phyloP scores from a whole-genome alignment of 139 green algal genomes.

The Chlorella sp. region DNA sequence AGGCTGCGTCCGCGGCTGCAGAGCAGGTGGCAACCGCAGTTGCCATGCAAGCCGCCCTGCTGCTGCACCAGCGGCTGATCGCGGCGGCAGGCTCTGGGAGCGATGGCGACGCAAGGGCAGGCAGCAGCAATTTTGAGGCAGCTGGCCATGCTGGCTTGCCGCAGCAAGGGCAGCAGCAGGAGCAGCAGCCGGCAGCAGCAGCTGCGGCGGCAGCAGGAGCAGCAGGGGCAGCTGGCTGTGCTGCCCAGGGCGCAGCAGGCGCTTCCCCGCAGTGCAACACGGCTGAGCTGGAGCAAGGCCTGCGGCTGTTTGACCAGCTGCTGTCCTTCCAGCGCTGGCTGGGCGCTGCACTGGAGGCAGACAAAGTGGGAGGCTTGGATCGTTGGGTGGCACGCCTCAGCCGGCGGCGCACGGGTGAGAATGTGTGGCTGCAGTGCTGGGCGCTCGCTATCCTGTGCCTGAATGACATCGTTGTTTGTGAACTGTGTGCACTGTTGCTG shows the following conservation, averaged over 20 bases:
- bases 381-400: neutral
- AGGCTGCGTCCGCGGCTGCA: neutral
- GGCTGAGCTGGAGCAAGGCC: slow-evolving; percentile 19
- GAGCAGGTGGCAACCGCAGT: neutral
- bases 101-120: neutral
- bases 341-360: neutral
- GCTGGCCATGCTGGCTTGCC: neutral
- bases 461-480: too few relatives aligned
- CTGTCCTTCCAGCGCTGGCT: slow-evolving; percentile 6
- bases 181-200: neutral
- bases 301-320: slow-evolving; percentile 26
- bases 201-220: neutral
- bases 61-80: slow-evolving; percentile 9
- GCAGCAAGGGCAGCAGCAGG: neutral
- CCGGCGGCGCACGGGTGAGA: neutral
- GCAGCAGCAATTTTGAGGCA: too few relatives aligned
- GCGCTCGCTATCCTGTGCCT: too few relatives aligned
- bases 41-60: neutral
- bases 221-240: neutral
- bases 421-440: too few relatives aligned
- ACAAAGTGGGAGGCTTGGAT: neutral
- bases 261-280: slow-evolving; percentile 5
- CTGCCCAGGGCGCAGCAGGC: neutral
- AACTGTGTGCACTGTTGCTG: too few relatives aligned
- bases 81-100: neutral